Evolutionary conservation across 495 filamentous ascomycete genomes (phyloP).

Genomic region (Mycothermus thermophilus): DNA sequence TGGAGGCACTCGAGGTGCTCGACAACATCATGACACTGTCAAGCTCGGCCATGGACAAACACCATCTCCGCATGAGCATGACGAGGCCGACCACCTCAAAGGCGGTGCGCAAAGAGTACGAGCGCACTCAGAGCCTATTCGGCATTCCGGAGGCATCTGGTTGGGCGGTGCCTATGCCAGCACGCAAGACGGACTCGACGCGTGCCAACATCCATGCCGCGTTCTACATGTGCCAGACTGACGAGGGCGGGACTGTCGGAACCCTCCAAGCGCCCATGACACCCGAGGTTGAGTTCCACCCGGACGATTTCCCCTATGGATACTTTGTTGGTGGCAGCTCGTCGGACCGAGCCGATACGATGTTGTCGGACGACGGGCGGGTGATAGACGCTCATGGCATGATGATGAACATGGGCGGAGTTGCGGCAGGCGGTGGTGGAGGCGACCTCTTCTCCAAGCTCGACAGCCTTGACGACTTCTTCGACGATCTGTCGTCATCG

Average conservation of each 20-base stretch:
- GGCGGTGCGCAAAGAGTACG: conserved; percentile 82
- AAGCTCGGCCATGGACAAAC: conserved; percentile 80
- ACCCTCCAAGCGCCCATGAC: conserved; percentile 56
- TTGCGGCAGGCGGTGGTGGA: too few relatives aligned
- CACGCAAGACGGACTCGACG: conserved; percentile 69
- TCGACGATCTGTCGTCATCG: conserved; percentile 45
- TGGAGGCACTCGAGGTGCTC: conserved; percentile 77
- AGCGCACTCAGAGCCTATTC: conserved; percentile 84
- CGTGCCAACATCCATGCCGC: conserved; percentile 89
- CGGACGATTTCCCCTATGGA: conserved; percentile 71
- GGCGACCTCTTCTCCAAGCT: conserved; percentile 81
- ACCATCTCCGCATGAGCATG: conserved; percentile 96
- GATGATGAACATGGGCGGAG: too few relatives aligned
- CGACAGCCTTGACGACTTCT: conserved; percentile 90
- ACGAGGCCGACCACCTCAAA: conserved; percentile 66
- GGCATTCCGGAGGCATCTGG: conserved; percentile 92
- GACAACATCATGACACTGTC: conserved; percentile 93
- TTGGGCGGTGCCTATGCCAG: conserved; percentile 92
- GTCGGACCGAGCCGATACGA: conserved; percentile 61
- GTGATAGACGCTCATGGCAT: conserved; percentile 49
- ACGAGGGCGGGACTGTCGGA: conserved; percentile 34
- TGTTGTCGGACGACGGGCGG: conserved; percentile 78
- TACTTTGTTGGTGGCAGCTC: conserved; percentile 63
- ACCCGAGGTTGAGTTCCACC: conserved; percentile 80
- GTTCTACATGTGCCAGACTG: conserved; percentile 69